phyloP scores from a whole-genome alignment of 73 alveolate species.

The Tetrahymena malaccensis region DNA sequence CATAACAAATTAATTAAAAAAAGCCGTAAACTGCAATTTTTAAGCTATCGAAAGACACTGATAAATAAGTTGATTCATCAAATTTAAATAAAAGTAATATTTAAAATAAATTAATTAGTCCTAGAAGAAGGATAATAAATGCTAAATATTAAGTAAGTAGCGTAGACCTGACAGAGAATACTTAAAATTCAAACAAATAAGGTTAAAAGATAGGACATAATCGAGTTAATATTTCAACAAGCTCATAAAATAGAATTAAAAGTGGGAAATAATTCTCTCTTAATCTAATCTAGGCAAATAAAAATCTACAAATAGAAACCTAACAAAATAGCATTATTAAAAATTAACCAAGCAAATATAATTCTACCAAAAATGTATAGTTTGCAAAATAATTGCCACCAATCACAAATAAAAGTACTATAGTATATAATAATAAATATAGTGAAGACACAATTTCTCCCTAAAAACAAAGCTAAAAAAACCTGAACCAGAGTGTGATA shows the following conservation, averaged over 20 bases:
- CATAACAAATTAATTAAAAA: background rate
- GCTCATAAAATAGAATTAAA: background rate
- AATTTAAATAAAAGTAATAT: background rate
- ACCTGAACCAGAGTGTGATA: background rate
- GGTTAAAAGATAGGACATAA: background rate
- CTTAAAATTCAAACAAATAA: background rate
- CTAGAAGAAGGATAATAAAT: background rate
- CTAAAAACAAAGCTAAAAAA: background rate
- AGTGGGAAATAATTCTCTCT: background rate
- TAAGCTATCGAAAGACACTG: background rate
- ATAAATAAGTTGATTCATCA: background rate
- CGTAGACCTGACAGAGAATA: background rate
- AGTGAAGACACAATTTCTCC: background rate
- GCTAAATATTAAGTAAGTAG: background rate
- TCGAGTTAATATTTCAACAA: background rate
- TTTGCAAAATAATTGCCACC: background rate
- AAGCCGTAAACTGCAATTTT: background rate
- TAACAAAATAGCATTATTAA: background rate
- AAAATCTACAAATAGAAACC: background rate
- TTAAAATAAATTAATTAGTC: background rate
- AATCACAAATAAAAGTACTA: background rate
- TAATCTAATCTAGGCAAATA: background rate
- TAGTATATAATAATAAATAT: background rate
- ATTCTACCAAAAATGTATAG: background rate
- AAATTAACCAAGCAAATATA: background rate